Base-by-base conservation (phyloP, 1,284 basidiomycete genomes). In the Neolentinus lepideus region DNA sequence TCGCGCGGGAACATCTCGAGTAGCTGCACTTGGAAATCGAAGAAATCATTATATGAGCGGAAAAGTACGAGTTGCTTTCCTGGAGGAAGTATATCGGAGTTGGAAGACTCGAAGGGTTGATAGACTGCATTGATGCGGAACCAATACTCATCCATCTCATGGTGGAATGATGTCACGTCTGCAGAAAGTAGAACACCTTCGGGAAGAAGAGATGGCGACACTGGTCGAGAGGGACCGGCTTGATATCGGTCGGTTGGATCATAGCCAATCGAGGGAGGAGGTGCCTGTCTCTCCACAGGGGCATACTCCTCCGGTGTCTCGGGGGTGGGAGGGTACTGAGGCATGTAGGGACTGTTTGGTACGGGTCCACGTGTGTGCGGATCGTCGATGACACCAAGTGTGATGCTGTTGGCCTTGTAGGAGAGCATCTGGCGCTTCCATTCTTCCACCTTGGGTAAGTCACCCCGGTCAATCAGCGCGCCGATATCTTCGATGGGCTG, bases 11-110 rank as follows among this genome's bases (percentile, higher is more conserved):
- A 97, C 0, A 81, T 77, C 54, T 94, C 83, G 58, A 98, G 81
- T 35, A 99, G 80, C 9, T 83, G 78, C 55, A 97, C 90, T 67
- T 99, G 97, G 70, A 98, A 98, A 64, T 96, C 93, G 75, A 96
- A 97, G 71, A 99, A 99, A 70, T 99, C 95, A 66, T 97, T 92
- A 75, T 99, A 99, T 16, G 93, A 85, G 53, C 97, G 85, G 73
- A 97, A 98, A 43, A 99, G 80, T 60, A 95, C 87, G 54, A 99
- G 84, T 26, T 92, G 85, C 64, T 85, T 89, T 12, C 90, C 84
- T 2, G 79, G 80, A 38, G 83, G 87, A 45, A 87, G 77, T 36
- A 66, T 66, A 11, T 26, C 6, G 50, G 78, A 76, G 24, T 77
- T 80, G 2, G 79, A 67, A 4, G 76, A 72, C 57, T 81, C 79